Base-by-base conservation (phyloP, 2,329 filamentous ascomycete species). In the Orbilia javanica region DNA sequence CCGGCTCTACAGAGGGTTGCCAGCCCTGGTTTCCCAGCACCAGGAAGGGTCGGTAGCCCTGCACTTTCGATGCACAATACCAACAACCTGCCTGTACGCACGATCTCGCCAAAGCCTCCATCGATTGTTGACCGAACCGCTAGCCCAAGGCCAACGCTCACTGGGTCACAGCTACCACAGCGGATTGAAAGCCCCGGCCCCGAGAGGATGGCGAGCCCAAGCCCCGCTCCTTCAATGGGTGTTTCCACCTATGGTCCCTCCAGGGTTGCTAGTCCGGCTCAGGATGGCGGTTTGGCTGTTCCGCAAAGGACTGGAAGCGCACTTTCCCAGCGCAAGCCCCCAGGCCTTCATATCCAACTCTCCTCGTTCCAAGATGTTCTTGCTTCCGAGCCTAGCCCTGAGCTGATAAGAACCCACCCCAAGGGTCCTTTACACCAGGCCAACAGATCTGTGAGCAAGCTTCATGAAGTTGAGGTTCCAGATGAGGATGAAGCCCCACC, bases 291-390 rank as follows among this genome's bases (percentile, higher is more conserved):
- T 25, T 60, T 79, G 10, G 55, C 25, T n/a, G 67, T 52, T 63
- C 74, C 74, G 29, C 60, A 67, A 44, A 53, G 74, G 65, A 78
- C 74, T 8, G 74, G 74, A 22, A 78, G 74, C n/a, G 74, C 74
- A 2, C 74, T 78, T 27, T 78, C 74, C 42, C 74, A 78, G 36
- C 55, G 75, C 20, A 79, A 79, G 57, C 75, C 75, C 42, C 68
- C 75, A 31, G 75, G 75, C 18, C 55, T 79, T 11, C 75, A 79
- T 27, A 74, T 79, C 18, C 75, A 79, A 27, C 48, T 79, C 8
- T 69, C 75, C 10, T 74, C 75, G 0, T 79, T 79, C 75, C 75
- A 79, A 2, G 75, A 79, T 29, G 75, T 79, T 25, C 57, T 79
- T 15, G 69, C 75, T 8, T 73, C 69, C 6, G 75, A 79, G 29